Evolutionary conservation across 257 asterid genomes (phyloP).

Genomic region (Handroanthus guayacan): DNA sequence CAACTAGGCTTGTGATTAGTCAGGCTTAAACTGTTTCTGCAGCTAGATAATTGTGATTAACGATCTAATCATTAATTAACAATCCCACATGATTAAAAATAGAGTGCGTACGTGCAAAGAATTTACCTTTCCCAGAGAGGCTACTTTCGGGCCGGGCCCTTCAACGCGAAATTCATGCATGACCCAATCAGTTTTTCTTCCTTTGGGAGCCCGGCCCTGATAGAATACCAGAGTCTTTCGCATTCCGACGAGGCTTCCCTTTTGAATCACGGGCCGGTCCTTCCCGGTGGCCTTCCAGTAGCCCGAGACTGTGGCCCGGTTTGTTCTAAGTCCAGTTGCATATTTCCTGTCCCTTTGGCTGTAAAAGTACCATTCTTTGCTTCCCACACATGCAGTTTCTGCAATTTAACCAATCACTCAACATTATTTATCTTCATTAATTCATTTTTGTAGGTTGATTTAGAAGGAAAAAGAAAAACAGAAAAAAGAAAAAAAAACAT

Average conservation of each 20-base stretch:
- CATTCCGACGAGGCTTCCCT: conserved; percentile 77
- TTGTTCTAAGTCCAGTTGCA: conserved; percentile 84
- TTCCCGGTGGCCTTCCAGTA: conserved; percentile 98
- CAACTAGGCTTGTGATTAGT: conserved; percentile 38
- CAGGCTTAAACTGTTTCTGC: conserved; percentile 14
- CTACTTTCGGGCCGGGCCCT: conserved; percentile 51
- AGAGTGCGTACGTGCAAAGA: too few species aligned
- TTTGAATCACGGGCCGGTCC: conserved; percentile 61
- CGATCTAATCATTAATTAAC: conserved; percentile 16
- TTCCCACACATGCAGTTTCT: conserved; percentile 85
- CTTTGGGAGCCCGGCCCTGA: conserved; percentile 93
- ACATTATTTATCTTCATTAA: too few species aligned
- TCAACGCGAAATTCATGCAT: conserved; percentile 91
- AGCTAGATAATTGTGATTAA: conserved; percentile 28
- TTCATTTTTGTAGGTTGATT: too few species aligned
- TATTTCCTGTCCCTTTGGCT: conserved; percentile 84
- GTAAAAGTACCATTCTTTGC: conserved; percentile 85
- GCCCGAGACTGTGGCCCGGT: conserved; percentile 86
- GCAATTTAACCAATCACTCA: neutral
- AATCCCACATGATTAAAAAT: neutral
- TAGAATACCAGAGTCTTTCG: conserved; percentile 89
- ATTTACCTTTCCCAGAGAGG: conserved; percentile 56
- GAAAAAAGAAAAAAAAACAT: too few species aligned
- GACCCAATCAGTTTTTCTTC: conserved; percentile 87
- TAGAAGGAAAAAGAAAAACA: too few species aligned